Conservation (phyloP, 1,284 basidiomycete species). For the Leucoagaricus sp. region DNA sequence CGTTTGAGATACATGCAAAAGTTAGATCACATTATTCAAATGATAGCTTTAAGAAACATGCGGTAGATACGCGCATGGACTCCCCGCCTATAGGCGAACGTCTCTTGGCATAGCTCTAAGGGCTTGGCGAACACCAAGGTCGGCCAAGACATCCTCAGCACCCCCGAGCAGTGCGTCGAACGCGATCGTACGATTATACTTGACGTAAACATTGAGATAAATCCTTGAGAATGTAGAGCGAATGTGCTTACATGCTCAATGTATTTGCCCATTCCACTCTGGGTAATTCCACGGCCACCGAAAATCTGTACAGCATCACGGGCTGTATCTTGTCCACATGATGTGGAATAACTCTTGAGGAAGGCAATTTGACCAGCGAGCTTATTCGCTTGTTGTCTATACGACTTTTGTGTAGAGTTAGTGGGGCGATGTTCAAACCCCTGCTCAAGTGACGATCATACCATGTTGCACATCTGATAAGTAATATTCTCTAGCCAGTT, state of each 20-base stretch:
- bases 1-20: too few relatives aligned
- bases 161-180: constrained; percentile 61
- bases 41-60: background rate
- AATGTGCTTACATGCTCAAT: constrained; percentile 48
- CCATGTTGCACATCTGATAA: constrained; percentile 87
- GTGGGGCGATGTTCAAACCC: background rate
- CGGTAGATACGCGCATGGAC: background rate
- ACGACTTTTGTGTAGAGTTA: constrained; percentile 27
- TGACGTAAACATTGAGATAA: background rate
- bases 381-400: constrained; percentile 43
- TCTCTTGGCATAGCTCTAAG: constrained; percentile 62
- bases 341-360: constrained; percentile 64
- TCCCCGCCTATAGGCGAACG: constrained; percentile 43
- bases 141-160: constrained; percentile 65
- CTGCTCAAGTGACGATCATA: constrained; percentile 35
- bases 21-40: too few relatives aligned
- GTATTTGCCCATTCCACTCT: constrained; percentile 64
- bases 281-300: constrained; percentile 67
- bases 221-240: background rate
- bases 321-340: constrained; percentile 59
- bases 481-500: constrained; percentile 89
- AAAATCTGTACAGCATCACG: constrained; percentile 70
- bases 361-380: constrained; percentile 68
- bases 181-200: constrained; percentile 48
- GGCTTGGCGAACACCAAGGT: constrained; percentile 67